Conservation (phyloP, 345 rosid species). For the Brassica carinata region DNA sequence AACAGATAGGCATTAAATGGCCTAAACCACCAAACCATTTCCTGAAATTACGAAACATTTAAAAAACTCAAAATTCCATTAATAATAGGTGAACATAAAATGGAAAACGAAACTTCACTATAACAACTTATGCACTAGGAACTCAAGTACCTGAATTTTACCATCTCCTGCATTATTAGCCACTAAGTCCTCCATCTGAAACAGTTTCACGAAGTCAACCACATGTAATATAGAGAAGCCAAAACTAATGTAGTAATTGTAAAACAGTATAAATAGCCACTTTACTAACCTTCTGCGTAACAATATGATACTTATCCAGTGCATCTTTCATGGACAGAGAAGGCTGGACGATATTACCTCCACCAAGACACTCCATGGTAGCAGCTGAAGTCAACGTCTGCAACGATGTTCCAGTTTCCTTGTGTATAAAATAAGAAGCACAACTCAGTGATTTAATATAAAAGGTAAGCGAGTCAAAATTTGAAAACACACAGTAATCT, state of each 20-base stretch:
- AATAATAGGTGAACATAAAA: conserved; percentile 1
- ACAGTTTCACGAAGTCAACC: conserved; percentile 32
- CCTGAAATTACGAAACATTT: background rate
- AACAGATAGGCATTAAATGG: background rate
- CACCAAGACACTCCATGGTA: no score
- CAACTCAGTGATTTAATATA: no score
- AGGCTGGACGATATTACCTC: no score
- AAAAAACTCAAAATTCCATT: background rate
- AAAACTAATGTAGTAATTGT: background rate
- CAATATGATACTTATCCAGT: no score
- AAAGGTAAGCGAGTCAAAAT: no score
- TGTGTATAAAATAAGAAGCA: no score
- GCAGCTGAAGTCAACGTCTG: no score
- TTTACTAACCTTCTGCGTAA: no score
- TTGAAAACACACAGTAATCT: no score
- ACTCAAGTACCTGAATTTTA: conserved; percentile 63
- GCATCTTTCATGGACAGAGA: no score
- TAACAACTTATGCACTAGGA: conserved; percentile 33
- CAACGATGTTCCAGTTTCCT: no score
- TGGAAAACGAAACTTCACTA: background rate
- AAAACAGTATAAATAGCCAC: background rate
- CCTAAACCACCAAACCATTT: background rate
- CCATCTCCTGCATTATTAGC: conserved; percentile 65
- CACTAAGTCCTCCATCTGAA: conserved; percentile 80
- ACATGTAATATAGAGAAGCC: conserved; percentile 7